phyloP scores from a whole-genome alignment of 768 basidiomycete species.

The Trametes maxima region DNA sequence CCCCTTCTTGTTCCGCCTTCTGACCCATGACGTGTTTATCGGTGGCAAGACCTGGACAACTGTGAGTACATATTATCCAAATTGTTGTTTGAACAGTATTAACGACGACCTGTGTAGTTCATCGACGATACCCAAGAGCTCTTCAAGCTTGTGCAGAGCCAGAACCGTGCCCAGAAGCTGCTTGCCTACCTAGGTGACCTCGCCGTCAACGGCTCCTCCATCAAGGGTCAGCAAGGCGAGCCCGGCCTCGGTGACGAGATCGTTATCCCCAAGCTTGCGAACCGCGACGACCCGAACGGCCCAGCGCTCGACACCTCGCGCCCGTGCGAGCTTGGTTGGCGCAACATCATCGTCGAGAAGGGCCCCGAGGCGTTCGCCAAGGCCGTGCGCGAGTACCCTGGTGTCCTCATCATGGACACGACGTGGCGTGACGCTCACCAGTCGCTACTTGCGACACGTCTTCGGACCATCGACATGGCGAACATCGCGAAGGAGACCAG shows the following conservation, averaged over 20 bases:
- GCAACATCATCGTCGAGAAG: slow-evolving; percentile 97
- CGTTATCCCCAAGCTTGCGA: slow-evolving; percentile 76
- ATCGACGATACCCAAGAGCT: slow-evolving; percentile 99
- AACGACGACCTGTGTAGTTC: slow-evolving; percentile 55
- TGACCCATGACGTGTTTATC: slow-evolving; percentile 96
- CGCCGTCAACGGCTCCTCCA: slow-evolving; percentile 96
- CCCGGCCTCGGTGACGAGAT: slow-evolving; percentile 93
- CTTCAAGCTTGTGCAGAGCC: slow-evolving; percentile 96
- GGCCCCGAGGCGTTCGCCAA: slow-evolving; percentile 99
- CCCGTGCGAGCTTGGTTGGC: slow-evolving; percentile 92
- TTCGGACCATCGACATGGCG: slow-evolving; percentile 95
- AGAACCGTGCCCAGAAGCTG: slow-evolving; percentile 98
- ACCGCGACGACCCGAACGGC: slow-evolving; percentile 74
- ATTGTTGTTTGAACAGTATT: neutral
- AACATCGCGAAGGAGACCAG: slow-evolving; percentile 99
- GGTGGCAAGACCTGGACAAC: slow-evolving; percentile 99
- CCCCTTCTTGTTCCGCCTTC: slow-evolving; percentile 96
- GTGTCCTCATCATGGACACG: slow-evolving; percentile 96
- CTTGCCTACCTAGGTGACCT: slow-evolving; percentile 97
- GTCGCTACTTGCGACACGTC: slow-evolving; percentile 92
- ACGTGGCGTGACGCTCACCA: slow-evolving; percentile 99
- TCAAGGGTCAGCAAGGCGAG: slow-evolving; percentile 96
- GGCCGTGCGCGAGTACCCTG: slow-evolving; percentile 95
- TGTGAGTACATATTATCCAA: slow-evolving; percentile 39
- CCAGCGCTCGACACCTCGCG: slow-evolving; percentile 74